Conservation (phyloP, 2,329 filamentous ascomycete genomes). For the Immersiporthe knoxdaviesiana region DNA sequence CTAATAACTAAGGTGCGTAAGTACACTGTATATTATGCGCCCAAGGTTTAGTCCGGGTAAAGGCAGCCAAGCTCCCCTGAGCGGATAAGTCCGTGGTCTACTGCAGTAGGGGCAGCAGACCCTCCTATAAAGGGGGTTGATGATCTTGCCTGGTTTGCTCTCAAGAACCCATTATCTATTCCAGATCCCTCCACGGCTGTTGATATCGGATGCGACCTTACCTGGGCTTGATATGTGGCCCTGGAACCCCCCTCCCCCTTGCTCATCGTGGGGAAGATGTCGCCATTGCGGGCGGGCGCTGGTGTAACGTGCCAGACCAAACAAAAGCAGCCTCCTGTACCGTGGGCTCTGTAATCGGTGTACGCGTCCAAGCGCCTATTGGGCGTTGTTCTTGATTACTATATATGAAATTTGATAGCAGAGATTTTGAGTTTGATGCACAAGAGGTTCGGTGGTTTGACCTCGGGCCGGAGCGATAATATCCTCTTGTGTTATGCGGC, state of each 20-base stretch:
- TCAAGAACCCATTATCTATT: not conserved
- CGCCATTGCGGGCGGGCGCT: not conserved
- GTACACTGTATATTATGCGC: too few relatives aligned
- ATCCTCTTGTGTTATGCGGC: not conserved
- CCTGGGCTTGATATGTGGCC: too few relatives aligned
- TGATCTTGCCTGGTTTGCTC: not conserved
- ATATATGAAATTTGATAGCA: not conserved
- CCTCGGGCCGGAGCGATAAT: not conserved
- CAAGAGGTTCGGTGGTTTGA: not conserved
- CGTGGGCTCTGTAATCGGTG: not conserved
- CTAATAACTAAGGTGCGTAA: not conserved
- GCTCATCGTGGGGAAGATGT: slow-evolving; percentile 12
- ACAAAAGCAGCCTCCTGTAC: not conserved
- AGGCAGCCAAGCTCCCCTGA: not conserved
- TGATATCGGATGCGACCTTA: not conserved
- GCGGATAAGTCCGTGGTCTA: not conserved
- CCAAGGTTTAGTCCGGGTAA: not conserved
- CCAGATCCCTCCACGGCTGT: not conserved
- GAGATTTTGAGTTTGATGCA: not conserved
- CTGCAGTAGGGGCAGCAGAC: too few relatives aligned
- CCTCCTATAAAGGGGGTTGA: too few relatives aligned
- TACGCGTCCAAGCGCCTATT: not conserved
- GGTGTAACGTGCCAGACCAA: not conserved
- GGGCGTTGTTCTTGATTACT: not conserved
- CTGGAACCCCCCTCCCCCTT: not conserved